Evolutionary conservation across 306 rosid genomes (phyloP), one percentile per base, ranked within the genome.

Genomic region (Abrus pulchellus): DNA sequence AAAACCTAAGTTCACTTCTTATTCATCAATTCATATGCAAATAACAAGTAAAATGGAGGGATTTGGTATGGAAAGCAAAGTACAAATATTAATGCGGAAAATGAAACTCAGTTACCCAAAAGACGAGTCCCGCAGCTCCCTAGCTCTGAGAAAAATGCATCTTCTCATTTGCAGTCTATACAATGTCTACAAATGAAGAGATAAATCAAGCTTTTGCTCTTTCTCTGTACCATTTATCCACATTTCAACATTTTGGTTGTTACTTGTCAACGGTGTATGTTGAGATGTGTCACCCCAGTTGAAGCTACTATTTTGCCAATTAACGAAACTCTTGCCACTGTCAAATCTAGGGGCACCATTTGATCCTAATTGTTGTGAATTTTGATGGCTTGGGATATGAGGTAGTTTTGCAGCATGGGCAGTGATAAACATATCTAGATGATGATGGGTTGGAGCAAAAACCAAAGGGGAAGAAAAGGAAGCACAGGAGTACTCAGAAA

Each of bases 201-300:
- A 92, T 75, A 94, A 89, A 79, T 94, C 96, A 86, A 94, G 94
- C 43, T 83, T 89, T 55, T 86, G 87, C 47, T 89, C 90, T 28
- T 67, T 81, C 30, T 82, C 87, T 82, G 83, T 79, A 14, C 71
- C 79, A 80, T 75, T 38, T 57, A 14, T 80, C 85, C 63, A 36
- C 53, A 54, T 82, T 78, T 81, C 86, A 71, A 50, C 30, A 50
- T 73, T 75, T 32, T 84, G 81, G 70, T 59, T 56, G 40, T 38
- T 55, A 9, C 13, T 79, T 63, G 32, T 76, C 82, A 28, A 9
- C 28, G 85, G 67, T 48, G 65, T 12, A 55, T 59, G 83, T 10
- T 77, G 86, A 72, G 86, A 75, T 2, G 85, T 50, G 12, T 81
- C 80, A 29, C 36, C 86, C 56, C 64, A 20, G 33, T 33, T 30